phyloP scores from a whole-genome alignment of 345 rosid species.

The Brassica rapa region DNA sequence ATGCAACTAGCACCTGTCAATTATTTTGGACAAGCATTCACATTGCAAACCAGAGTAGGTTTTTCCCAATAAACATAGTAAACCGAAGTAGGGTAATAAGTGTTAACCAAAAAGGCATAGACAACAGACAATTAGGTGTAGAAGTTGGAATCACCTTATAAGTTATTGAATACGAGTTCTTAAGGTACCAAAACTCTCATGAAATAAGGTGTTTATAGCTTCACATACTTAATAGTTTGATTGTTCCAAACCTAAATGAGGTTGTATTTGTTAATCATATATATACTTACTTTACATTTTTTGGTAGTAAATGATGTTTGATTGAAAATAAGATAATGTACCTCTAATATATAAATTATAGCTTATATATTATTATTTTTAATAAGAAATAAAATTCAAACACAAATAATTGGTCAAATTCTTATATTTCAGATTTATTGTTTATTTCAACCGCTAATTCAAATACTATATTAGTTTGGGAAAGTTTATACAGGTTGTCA shows the following conservation, averaged over 20 bases:
- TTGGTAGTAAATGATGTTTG: neutral
- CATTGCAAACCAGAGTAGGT: neutral
- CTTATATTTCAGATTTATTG: neutral
- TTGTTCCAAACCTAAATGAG: neutral
- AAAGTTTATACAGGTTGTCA: neutral
- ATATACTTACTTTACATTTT: neutral
- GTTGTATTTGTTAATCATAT: neutral
- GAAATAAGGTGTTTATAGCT: slow-evolving; percentile 2
- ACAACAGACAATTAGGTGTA: slow-evolving; percentile 20
- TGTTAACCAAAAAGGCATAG: neutral
- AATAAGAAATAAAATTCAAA: neutral
- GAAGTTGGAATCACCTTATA: slow-evolving; percentile 4
- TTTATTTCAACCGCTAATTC: neutral
- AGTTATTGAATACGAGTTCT: neutral
- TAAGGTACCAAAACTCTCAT: slow-evolving; percentile 3
- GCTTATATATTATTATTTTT: neutral
- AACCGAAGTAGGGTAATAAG: neutral
- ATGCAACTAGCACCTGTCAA: slow-evolving; percentile 8
- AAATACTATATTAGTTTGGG: neutral
- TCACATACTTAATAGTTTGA: slow-evolving; percentile 12
- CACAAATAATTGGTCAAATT: neutral
- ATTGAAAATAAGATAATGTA: neutral
- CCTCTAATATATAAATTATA: neutral
- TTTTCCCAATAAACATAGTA: slow-evolving; percentile 1
- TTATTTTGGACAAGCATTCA: slow-evolving; percentile 21